Percentiles rank a stretch among this genome's conserved stretches.
Evolutionary conservation across 495 filamentous ascomycete species (phyloP).

Genomic region (Terfezia boudieri): DNA sequence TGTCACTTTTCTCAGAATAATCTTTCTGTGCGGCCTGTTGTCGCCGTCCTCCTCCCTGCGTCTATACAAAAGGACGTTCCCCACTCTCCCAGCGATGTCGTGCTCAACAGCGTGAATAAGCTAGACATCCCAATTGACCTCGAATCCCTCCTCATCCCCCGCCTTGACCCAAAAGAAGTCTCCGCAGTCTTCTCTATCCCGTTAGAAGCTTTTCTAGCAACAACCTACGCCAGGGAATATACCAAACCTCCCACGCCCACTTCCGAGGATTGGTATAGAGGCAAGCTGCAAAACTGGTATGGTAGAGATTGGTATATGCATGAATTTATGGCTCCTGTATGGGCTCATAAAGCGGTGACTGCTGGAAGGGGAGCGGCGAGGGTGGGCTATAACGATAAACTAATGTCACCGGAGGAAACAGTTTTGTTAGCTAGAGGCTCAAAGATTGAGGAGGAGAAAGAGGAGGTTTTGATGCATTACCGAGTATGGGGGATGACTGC

Average conservation of each 20-base stretch:
- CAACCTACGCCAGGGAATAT: conserved; percentile 24
- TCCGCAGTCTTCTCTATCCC: conserved; percentile 76
- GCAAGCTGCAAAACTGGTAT: conserved; percentile 43
- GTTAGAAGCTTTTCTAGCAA: conserved; percentile 45
- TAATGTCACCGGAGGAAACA: neutral
- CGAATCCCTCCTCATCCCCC: conserved; percentile 52
- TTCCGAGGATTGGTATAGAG: conserved; percentile 38
- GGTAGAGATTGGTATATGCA: conserved; percentile 51
- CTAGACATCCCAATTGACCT: conserved; percentile 25
- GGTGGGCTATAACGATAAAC: conserved; percentile 7
- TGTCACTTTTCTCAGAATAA: conserved; percentile 59
- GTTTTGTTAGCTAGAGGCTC: conserved; percentile 3
- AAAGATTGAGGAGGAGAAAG: conserved; percentile 22
- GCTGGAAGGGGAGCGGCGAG: conserved; percentile 27
- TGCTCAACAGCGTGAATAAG: neutral
- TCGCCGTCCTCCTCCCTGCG: conserved; percentile 53
- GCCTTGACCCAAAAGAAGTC: conserved; percentile 64
- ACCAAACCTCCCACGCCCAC: neutral
- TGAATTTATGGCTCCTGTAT: conserved; percentile 65
- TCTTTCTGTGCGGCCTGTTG: conserved; percentile 61
- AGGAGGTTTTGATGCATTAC: conserved; percentile 31
- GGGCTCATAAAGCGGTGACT: conserved; percentile 27
- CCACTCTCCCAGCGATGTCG: conserved; percentile 1
- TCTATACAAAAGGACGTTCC: conserved; percentile 20
- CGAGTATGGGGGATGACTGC: conserved; percentile 87